Evolutionary conservation across 257 asterid species (phyloP).

Genomic region (Rauvolfia tetraphylla): DNA sequence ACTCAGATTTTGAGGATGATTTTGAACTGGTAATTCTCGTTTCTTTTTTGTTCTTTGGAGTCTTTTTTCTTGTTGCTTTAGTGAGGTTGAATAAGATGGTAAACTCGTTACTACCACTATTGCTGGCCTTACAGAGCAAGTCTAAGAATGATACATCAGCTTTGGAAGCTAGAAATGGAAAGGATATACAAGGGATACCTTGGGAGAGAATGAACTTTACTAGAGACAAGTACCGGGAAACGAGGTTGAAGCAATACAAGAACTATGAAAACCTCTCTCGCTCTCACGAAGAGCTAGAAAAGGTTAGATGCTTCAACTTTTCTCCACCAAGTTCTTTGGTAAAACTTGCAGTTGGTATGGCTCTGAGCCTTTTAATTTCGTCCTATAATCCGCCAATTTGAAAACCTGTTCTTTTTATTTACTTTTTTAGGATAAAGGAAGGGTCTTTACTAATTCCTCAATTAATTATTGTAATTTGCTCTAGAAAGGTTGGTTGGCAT

Average conservation of each 20-base stretch:
- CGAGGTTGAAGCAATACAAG: slow-evolving; percentile 75
- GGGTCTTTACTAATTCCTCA: neutral
- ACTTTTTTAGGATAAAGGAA: neutral
- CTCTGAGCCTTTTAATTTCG: no score
- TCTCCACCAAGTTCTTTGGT: neutral
- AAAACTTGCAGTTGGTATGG: no score
- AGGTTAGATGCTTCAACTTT: slow-evolving; percentile 33
- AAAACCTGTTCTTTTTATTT: no score
- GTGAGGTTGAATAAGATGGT: neutral
- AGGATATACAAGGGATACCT: slow-evolving; percentile 96
- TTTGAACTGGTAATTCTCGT: slow-evolving; percentile 47
- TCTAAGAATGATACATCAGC: slow-evolving; percentile 75
- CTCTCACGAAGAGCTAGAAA: slow-evolving; percentile 52
- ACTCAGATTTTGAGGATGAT: slow-evolving; percentile 73
- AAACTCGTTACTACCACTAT: neutral
- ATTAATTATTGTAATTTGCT: neutral
- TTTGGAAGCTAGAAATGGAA: slow-evolving; percentile 71
- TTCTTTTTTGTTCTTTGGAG: neutral
- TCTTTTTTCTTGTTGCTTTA: neutral
- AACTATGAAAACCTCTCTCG: slow-evolving; percentile 61
- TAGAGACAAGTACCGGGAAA: slow-evolving; percentile 67
- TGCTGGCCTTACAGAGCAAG: slow-evolving; percentile 33
- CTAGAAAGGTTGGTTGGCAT: no score
- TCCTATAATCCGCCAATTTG: no score
- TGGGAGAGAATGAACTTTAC: slow-evolving; percentile 86